phyloP scores from a whole-genome alignment of 2,329 filamentous ascomycete genomes.

The Exophiala bonariae region DNA sequence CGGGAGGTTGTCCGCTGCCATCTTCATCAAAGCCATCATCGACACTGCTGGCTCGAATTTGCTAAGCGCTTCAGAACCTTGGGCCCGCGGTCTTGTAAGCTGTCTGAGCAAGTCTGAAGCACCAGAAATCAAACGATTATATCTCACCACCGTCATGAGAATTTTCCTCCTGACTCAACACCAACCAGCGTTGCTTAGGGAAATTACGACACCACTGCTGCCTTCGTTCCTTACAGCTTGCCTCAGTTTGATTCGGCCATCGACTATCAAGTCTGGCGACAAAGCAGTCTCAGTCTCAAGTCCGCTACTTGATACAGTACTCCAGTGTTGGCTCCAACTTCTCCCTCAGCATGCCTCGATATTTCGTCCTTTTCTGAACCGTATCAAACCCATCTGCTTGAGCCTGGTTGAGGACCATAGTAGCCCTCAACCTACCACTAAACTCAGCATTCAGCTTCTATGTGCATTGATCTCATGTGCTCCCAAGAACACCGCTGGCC shows the following conservation, averaged over 20 bases:
- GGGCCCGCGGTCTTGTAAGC: conserved; percentile 74
- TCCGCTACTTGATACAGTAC: conserved; percentile 64
- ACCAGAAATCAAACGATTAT: conserved; percentile 71
- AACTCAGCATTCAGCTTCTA: conserved; percentile 63
- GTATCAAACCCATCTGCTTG: conserved; percentile 63
- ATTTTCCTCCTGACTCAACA: conserved; percentile 82
- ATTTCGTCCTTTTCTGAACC: conserved; percentile 72
- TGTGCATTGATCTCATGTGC: conserved; percentile 77
- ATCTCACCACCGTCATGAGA: conserved; percentile 73
- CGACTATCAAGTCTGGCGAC: conserved; percentile 10
- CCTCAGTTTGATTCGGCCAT: conserved; percentile 59
- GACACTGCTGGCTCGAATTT: conserved; percentile 74
- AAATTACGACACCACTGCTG: conserved; percentile 82
- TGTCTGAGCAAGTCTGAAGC: conserved; percentile 80
- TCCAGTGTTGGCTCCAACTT: conserved; percentile 70
- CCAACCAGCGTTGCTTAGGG: conserved; percentile 78
- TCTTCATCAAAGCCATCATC: conserved; percentile 75
- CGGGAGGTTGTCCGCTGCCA: conserved; percentile 74
- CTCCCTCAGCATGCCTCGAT: conserved; percentile 80
- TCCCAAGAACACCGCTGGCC: conserved; percentile 72
- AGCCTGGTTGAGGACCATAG: conserved; percentile 59
- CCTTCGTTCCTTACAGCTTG: conserved; percentile 72
- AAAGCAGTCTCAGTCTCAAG: conserved; percentile 28
- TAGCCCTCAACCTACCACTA: conserved; percentile 55
- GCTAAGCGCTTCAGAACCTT: conserved; percentile 69